phyloP scores from a whole-genome alignment of 78 protist species.

The Diacronema lutheri region DNA sequence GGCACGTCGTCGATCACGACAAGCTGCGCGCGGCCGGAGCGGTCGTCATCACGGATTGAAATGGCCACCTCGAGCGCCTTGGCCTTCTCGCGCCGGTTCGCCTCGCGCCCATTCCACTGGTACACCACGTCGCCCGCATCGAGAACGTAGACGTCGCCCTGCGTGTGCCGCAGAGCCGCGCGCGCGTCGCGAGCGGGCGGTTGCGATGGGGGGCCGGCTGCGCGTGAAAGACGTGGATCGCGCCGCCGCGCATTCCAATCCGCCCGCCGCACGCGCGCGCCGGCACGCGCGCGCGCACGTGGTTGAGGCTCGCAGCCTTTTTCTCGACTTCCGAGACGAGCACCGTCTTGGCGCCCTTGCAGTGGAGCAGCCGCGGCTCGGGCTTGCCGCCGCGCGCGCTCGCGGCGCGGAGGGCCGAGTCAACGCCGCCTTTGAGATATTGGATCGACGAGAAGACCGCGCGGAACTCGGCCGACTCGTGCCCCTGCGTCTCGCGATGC shows the following conservation, averaged over 20 bases:
- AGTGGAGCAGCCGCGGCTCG: conserved; percentile 37
- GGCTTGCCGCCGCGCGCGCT: neutral
- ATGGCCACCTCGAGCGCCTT: conserved; percentile 53
- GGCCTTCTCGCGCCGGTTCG: conserved; percentile 25
- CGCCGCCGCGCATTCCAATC: no score
- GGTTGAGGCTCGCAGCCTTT: neutral
- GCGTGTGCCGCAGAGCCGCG: no score
- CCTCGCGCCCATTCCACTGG: conserved; percentile 23
- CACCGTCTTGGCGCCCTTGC: neutral
- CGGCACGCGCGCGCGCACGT: neutral
- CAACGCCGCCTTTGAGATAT: neutral
- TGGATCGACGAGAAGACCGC: neutral
- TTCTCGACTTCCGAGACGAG: neutral
- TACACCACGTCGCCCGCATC: neutral
- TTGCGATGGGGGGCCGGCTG: no score
- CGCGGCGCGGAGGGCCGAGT: neutral
- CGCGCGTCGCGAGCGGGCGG: no score
- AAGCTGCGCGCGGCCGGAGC: conserved; percentile 28
- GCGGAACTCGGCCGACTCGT: conserved; percentile 28
- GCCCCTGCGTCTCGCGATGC: conserved; percentile 44
- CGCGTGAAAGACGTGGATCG: no score
- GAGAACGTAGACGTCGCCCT: conserved; percentile 29
- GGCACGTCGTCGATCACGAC: neutral
- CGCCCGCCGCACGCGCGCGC: no score
- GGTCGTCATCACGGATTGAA: conserved; percentile 38